Base-by-base conservation (phyloP, 306 rosid species). In the Rosa chinensis region DNA sequence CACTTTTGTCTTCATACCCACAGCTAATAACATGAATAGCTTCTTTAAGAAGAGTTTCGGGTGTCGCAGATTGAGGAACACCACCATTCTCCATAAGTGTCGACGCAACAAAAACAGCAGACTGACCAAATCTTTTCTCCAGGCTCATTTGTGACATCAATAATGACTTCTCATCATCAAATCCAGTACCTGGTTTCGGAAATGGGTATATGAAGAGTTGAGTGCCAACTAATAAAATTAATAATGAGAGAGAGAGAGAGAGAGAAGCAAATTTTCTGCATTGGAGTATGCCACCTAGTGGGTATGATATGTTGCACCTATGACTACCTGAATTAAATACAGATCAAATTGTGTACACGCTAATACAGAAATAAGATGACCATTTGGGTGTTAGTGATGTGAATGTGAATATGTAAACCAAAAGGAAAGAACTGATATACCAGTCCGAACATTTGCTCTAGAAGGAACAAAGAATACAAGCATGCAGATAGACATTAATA, bases 21-120 rank as follows among this genome's bases (percentile, higher is more conserved):
- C 99, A 96, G 83, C 99, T 96, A 83, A 96, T 96, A 81, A 96
- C 99, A 83, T 96, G 99, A 82, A 96, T 93, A 20, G 99, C 99
- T 82, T 96, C 99, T 87, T 93, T 96, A 45, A 96, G 97, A 72
- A 96, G 99, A 76, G 89, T 90, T 79, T 96, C 99, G 0, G 99
- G 96, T 47, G 96, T 93, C 7, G 98, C 97, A 66, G 98, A 91
- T 83, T 96, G 94, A 76, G 99, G 99, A 73, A 96, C 98, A 39
- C 99, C 99, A 7, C 99, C 99, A 53, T 96, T 95, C 86, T 95
- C 99, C 99, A 95, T 95, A 14, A 90, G 94, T 4, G 99, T 95
- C 2, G 99, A 95, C 49, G 94, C 99, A 78, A 95, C 98, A 66
- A 95, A 95, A 76, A 91, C 98, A 71, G 89, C 85, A 35, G 99